Evolutionary conservation across 139 green algal species (phyloP).

Genomic region (Tetradesmus lagerheimii): DNA sequence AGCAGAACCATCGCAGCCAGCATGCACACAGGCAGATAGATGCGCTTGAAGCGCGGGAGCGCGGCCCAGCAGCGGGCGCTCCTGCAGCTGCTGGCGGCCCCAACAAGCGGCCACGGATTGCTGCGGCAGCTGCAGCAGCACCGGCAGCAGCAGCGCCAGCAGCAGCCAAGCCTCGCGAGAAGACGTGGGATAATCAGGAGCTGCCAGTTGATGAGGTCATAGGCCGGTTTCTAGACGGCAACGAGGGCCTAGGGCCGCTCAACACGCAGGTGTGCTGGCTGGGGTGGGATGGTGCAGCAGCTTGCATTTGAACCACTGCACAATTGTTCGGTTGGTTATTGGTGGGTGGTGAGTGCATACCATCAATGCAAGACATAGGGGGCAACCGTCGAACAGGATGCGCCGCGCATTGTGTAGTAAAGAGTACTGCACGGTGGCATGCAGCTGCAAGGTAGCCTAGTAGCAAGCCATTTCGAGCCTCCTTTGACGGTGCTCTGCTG

Average conservation of each 20-base stretch:
- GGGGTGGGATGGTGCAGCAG: conserved; percentile 42
- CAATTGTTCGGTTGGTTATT: too few relatives aligned
- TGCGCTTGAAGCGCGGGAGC: not conserved
- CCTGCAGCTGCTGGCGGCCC: not conserved
- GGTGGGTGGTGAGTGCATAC: too few relatives aligned
- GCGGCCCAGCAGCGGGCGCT: not conserved
- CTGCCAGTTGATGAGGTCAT: not conserved
- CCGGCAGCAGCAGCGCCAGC: not conserved
- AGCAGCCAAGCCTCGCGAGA: not conserved
- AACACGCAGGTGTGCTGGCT: conserved; percentile 65
- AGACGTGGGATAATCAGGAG: not conserved
- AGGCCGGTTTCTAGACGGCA: not conserved
- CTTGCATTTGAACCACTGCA: too few relatives aligned
- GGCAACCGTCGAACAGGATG: too few relatives aligned
- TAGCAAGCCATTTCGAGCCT: too few relatives aligned
- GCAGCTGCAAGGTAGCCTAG: too few relatives aligned
- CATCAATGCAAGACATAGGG: too few relatives aligned
- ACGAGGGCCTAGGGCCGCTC: not conserved
- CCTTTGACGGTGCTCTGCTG: not conserved
- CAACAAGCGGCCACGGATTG: not conserved
- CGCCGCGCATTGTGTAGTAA: too few relatives aligned
- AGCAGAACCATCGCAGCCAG: not conserved
- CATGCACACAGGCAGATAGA: not conserved
- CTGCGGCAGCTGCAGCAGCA: not conserved
- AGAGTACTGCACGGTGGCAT: too few relatives aligned